Percentiles rank a stretch among this genome's conserved stretches.
Evolutionary conservation across 495 filamentous ascomycete species (phyloP).

Genomic region (Baudoinia panamericana): DNA sequence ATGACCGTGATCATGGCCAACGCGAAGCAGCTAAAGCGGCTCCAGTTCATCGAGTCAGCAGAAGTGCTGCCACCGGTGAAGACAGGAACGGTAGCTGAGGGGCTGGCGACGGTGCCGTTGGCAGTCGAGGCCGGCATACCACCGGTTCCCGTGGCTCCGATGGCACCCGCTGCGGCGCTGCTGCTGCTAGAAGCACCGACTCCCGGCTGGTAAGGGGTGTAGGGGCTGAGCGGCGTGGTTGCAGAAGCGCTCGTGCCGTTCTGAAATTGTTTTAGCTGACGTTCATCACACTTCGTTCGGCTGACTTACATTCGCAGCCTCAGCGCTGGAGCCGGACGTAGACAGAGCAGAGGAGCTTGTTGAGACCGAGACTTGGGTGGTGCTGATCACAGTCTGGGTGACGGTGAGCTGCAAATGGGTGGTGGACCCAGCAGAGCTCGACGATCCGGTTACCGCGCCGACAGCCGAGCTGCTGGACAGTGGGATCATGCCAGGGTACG

Average conservation of each 20-base stretch:
- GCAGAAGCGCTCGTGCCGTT: conserved; percentile 5
- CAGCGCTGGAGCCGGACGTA: neutral
- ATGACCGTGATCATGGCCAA: conserved; percentile 10
- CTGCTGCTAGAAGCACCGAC: neutral
- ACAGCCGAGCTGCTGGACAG: no score
- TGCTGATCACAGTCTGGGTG: conserved; percentile 7
- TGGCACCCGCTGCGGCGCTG: conserved; percentile 7
- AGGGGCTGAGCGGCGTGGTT: neutral
- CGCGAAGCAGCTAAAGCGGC: conserved; percentile 5
- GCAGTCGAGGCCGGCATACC: neutral
- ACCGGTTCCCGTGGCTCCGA: conserved; percentile 9
- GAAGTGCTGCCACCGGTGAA: conserved; percentile 13
- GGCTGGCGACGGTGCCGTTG: conserved; percentile 9
- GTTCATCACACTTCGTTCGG: no score
- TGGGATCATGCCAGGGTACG: no score
- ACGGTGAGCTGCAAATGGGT: neutral
- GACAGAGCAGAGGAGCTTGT: neutral
- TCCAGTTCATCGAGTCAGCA: conserved; percentile 3
- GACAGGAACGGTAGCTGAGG: neutral
- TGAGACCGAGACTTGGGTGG: conserved; percentile 3
- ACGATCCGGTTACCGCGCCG: neutral
- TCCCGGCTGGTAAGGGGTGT: neutral
- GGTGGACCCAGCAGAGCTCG: neutral
- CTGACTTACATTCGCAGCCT: no score
- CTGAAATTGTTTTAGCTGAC: no score